phyloP scores from a whole-genome alignment of 371 early-diverging fungal genomes.

The Mucor irregularis region DNA sequence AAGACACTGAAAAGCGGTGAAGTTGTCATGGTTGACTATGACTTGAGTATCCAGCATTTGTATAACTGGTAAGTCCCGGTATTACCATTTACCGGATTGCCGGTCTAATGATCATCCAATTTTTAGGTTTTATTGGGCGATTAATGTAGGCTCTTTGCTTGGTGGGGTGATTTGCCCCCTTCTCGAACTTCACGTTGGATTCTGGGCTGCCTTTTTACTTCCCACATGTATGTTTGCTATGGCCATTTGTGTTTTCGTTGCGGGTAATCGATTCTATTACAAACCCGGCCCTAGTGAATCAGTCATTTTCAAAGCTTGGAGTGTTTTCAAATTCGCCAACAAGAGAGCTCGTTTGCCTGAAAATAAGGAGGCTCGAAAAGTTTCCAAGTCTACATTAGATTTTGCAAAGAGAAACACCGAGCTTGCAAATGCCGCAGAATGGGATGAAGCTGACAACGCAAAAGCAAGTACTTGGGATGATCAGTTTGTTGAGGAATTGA shows the following conservation, averaged over 20 bases:
- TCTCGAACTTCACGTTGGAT: constrained; percentile 37
- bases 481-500: constrained; percentile 66
- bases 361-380: constrained; percentile 29
- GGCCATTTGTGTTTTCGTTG: constrained; percentile 59
- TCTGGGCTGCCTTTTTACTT: constrained; percentile 61
- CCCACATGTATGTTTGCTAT: constrained; percentile 67
- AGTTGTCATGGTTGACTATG: constrained; percentile 60
- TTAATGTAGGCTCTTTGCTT: constrained; percentile 75
- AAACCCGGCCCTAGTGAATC: constrained; percentile 57
- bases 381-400: constrained; percentile 34
- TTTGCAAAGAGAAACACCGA: constrained; percentile 55
- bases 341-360: constrained; percentile 34
- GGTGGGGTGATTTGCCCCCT: constrained; percentile 63
- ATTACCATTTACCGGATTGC: not conserved
- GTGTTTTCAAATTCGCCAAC: constrained; percentile 46
- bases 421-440: constrained; percentile 37
- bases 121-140: constrained; percentile 76
- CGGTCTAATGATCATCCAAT: not conserved
- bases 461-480: constrained; percentile 54
- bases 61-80: constrained; percentile 65
- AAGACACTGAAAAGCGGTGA: constrained; percentile 49
- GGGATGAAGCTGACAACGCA: constrained; percentile 46
- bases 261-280: constrained; percentile 54
- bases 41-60: constrained; percentile 59
- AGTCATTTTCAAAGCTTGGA: constrained; percentile 55